Evolutionary conservation across 2,329 filamentous ascomycete species (phyloP).

Genomic region (Trichophyton equinum): DNA sequence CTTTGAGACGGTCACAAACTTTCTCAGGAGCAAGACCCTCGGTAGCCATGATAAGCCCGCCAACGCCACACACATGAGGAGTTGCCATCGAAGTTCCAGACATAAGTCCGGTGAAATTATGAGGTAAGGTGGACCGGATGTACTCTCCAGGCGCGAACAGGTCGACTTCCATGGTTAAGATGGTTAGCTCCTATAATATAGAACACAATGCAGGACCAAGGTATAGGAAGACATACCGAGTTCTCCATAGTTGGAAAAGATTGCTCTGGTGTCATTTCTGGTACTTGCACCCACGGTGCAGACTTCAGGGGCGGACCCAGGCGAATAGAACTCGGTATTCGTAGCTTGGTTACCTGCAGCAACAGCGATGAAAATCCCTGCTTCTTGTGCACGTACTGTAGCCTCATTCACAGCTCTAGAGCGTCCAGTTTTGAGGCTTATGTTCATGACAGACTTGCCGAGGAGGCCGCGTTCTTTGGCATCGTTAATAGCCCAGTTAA

Average conservation of each 20-base stretch:
- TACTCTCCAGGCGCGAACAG: conserved; percentile 45
- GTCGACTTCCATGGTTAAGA: conserved; percentile 28
- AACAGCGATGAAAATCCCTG: conserved; percentile 30
- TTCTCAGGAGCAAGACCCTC: conserved; percentile 36
- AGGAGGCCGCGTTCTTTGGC: conserved; percentile 20
- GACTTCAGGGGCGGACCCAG: conserved; percentile 28
- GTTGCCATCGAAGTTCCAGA: conserved; percentile 28
- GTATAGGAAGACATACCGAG: conserved; percentile 20
- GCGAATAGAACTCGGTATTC: conserved; percentile 19
- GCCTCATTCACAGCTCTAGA: conserved; percentile 30
- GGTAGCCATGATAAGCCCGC: conserved; percentile 40
- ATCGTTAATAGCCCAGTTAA: conserved; percentile 30
- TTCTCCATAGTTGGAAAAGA: conserved; percentile 31
- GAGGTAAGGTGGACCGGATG: conserved; percentile 40
- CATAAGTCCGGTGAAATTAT: conserved; percentile 35
- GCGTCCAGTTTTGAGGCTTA: conserved; percentile 26
- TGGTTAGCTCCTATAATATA: too few relatives aligned
- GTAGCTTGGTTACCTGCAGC: conserved; percentile 31
- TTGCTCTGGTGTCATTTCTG: conserved; percentile 22
- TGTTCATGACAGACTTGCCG: conserved; percentile 24
- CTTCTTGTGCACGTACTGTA: conserved; percentile 23
- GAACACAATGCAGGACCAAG: neutral
- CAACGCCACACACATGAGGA: conserved; percentile 41
- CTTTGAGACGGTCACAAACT: conserved; percentile 40
- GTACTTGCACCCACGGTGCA: conserved; percentile 33